These are phyloP conservation scores for Torulaspora franciscae DNA, from an alignment of 805 yeast species.

Conservation along the genomic window DNA sequence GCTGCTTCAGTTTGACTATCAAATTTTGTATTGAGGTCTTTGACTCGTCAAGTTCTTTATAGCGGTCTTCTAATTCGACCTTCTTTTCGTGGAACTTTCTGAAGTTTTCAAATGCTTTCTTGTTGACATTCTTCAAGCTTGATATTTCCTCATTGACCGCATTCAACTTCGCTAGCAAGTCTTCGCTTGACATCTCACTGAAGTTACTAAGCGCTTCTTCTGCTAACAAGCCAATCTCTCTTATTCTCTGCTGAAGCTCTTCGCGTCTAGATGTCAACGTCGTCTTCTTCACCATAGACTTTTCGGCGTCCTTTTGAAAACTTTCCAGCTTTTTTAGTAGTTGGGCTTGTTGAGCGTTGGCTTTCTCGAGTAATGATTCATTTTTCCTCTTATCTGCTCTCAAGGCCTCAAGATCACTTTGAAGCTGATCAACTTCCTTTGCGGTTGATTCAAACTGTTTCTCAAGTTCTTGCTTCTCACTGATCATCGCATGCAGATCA, in stretches of 20 bases:
- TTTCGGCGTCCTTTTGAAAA: constrained; percentile 61
- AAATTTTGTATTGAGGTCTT: constrained; percentile 67
- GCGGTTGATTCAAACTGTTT: constrained; percentile 32
- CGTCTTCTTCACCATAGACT: constrained; percentile 55
- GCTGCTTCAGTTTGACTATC: constrained; percentile 61
- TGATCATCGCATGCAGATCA: constrained; percentile 28
- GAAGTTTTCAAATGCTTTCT: constrained; percentile 84
- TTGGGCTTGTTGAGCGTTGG: constrained; percentile 54
- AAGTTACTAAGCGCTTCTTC: constrained; percentile 68
- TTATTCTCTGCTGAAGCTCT: constrained; percentile 64
- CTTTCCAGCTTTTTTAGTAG: constrained; percentile 54
- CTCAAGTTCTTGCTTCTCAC: constrained; percentile 29
- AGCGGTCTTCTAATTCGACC: constrained; percentile 58
- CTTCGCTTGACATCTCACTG: constrained; percentile 45
- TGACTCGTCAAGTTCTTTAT: constrained; percentile 64
- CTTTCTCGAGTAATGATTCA: constrained; percentile 42
- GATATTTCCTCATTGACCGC: constrained; percentile 53
- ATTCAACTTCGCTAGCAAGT: constrained; percentile 50
- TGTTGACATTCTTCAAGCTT: constrained; percentile 72
- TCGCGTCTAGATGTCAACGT: constrained; percentile 57
- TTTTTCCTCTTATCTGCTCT: constrained; percentile 30
- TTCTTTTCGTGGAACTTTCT: constrained; percentile 67
- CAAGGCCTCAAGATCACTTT: constrained; percentile 28
- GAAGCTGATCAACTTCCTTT: constrained; percentile 29
- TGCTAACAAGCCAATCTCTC: constrained; percentile 84